These are phyloP conservation scores for Clitopilus passeckerianus DNA, from an alignment of 768 basidiomycete species.

Conservation along the genomic window DNA sequence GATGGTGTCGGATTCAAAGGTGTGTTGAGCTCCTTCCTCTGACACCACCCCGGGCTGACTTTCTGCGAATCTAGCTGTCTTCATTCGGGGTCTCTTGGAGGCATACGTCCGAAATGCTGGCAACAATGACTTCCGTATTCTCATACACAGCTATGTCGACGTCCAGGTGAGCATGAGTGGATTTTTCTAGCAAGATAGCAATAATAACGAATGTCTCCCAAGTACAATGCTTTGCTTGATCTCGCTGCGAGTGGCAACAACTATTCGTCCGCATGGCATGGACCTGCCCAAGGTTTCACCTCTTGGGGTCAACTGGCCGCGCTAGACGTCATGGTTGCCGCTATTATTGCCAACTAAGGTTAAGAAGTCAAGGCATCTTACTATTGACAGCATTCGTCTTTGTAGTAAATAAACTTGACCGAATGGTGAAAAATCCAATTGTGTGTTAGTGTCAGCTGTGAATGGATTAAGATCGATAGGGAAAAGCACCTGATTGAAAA, in stretches of 20 bases:
- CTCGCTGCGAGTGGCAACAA: slow-evolving; percentile 36
- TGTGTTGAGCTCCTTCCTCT: slow-evolving; percentile 9
- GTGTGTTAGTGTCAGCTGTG: too few relatives aligned
- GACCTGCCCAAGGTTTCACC: slow-evolving; percentile 39
- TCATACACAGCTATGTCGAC: slow-evolving; percentile 45
- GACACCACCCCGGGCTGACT: background rate
- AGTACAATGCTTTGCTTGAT: slow-evolving; percentile 49
- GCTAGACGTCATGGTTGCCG: slow-evolving; percentile 35
- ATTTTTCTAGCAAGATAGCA: background rate
- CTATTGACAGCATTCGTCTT: too few relatives aligned
- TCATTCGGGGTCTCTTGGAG: slow-evolving; percentile 44
- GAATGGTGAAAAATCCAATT: too few relatives aligned
- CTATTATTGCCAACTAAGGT: slow-evolving; percentile 29
- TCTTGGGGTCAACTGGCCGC: slow-evolving; percentile 47
- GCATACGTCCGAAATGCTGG: slow-evolving; percentile 32
- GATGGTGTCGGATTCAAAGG: slow-evolving; percentile 52
- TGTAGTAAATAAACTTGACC: too few relatives aligned
- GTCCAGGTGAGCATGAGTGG: slow-evolving; percentile 35
- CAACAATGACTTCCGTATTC: slow-evolving; percentile 29
- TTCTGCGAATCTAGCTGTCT: slow-evolving; percentile 23
- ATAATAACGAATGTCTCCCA: background rate
- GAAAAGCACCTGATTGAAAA: too few relatives aligned
- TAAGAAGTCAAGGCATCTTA: background rate
- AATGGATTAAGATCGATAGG: too few relatives aligned
- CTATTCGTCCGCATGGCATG: slow-evolving; percentile 44